A percentile compares a stretch with the other conserved stretches of the same genome.
Evolutionary conservation across 2,329 filamentous ascomycete genomes (phyloP).

Genomic region (Pyrenochaeta sp.): DNA sequence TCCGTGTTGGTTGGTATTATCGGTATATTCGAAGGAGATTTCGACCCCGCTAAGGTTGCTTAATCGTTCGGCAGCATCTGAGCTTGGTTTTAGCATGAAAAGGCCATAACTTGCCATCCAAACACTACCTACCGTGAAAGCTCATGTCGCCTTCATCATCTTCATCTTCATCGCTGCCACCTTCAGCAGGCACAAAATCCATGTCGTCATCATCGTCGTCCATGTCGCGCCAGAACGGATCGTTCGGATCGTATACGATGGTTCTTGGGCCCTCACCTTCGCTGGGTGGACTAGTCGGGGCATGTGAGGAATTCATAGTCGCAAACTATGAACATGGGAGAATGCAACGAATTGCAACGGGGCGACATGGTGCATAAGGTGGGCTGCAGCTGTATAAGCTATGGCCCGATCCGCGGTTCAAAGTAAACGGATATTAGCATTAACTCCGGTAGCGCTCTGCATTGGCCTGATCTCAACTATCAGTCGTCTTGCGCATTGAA

Average conservation of each 20-base stretch:
- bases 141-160: constrained; percentile 48
- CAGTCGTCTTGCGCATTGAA: no score
- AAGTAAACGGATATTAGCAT: constrained; percentile 1
- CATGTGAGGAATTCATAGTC: constrained; percentile 39
- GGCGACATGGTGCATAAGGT: constrained; percentile 12
- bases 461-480: no score
- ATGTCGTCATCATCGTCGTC: constrained; percentile 57
- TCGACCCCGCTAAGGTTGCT: constrained; percentile 53
- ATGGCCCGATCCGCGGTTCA: not conserved
- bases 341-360: constrained; percentile 7
- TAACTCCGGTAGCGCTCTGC: constrained; percentile 9
- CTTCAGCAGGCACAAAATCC: constrained; percentile 58
- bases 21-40: constrained; percentile 52
- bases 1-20: constrained; percentile 47
- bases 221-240: constrained; percentile 45
- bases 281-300: constrained; percentile 30
- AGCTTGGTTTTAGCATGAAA: constrained; percentile 3
- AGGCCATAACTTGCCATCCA: not conserved
- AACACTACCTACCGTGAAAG: constrained; percentile 42
- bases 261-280: constrained; percentile 37
- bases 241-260: constrained; percentile 42
- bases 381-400: constrained; percentile 12
- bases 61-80: constrained; percentile 54
- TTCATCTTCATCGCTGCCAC: constrained; percentile 50
- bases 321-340: not conserved